A percentile compares a stretch with the other conserved stretches of the same genome.
phyloP scores from a whole-genome alignment of 192 early-diverging fungal genomes.

The Rhizoclosmatium sp. region DNA sequence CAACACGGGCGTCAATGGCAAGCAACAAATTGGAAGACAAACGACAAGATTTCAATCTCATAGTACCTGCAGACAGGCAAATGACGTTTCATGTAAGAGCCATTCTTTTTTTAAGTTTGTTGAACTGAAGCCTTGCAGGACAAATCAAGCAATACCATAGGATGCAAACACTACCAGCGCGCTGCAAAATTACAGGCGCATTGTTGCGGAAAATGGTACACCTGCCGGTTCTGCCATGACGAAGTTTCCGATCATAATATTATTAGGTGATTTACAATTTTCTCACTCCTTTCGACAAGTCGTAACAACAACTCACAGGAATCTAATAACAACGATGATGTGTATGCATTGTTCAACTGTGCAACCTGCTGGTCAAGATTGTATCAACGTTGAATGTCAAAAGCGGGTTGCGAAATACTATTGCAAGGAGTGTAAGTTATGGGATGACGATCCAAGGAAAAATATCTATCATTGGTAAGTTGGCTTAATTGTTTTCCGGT shows the following conservation, averaged over 20 bases:
- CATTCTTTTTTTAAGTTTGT: neutral
- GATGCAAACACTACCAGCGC: conserved; percentile 84
- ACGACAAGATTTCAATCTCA: conserved; percentile 46
- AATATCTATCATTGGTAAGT: conserved; percentile 87
- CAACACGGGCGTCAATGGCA: conserved; percentile 15
- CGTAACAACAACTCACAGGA: conserved; percentile 42
- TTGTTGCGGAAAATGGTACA: conserved; percentile 78
- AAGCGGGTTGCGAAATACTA: conserved; percentile 80
- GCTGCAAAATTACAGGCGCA: conserved; percentile 77
- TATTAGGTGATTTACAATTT: conserved; percentile 60
- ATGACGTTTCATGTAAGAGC: conserved; percentile 54
- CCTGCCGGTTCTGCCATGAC: conserved; percentile 86
- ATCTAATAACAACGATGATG: conserved; percentile 81
- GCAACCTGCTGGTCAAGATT: conserved; percentile 83
- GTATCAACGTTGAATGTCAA: conserved; percentile 70
- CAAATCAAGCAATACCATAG: conserved; percentile 57
- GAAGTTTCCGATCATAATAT: conserved; percentile 71
- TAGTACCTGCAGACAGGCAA: conserved; percentile 53
- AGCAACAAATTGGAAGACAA: conserved; percentile 50
- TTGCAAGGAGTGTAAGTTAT: conserved; percentile 90
- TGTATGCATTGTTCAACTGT: conserved; percentile 91
- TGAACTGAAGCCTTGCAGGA: conserved; percentile 50
- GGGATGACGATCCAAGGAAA: conserved; percentile 86
- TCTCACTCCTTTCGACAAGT: neutral
- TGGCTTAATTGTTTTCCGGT: neutral